These are phyloP conservation scores for Suhomyces faveliae DNA, from an alignment of 805 yeast genomes.

Conservation along the genomic window DNA sequence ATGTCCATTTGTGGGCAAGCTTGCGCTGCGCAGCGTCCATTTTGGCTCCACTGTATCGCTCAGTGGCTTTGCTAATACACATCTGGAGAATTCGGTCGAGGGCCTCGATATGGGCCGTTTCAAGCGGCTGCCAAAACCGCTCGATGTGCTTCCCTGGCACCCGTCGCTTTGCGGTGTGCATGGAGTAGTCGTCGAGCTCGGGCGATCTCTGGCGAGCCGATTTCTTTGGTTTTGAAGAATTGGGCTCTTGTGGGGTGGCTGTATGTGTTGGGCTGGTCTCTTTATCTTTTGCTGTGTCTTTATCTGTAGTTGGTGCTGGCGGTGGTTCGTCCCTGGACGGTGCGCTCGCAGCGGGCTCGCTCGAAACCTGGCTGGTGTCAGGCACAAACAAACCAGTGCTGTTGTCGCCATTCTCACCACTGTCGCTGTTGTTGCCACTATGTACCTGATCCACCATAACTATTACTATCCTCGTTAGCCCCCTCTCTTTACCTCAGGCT, in stretches of 20 bases:
- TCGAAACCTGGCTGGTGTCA: not conserved
- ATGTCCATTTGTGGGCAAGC: conserved; percentile 26
- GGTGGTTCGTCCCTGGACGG: not conserved
- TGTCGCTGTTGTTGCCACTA: not conserved
- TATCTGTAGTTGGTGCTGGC: not conserved
- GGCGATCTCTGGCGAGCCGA: conserved; percentile 1
- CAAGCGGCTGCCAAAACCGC: conserved; percentile 30
- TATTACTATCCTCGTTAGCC: too few species aligned
- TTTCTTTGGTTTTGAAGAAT: not conserved
- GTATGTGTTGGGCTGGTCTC: not conserved
- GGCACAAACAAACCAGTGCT: not conserved
- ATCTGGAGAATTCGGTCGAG: conserved; percentile 26
- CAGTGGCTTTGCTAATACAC: conserved; percentile 25
- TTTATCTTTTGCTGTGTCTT: not conserved
- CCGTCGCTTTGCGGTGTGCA: conserved; percentile 4
- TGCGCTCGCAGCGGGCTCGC: not conserved
- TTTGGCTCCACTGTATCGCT: conserved; percentile 19
- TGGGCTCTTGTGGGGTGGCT: not conserved
- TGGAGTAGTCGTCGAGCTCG: not conserved
- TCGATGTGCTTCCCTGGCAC: conserved; percentile 28
- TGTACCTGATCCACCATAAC: too few species aligned
- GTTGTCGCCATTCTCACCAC: not conserved
- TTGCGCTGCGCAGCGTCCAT: conserved; percentile 22
- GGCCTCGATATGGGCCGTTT: conserved; percentile 12
- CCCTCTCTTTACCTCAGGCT: too few species aligned